These are phyloP conservation scores for Albatrellus sp. DNA, from an alignment of 1,284 basidiomycete genomes.

Conservation along the genomic window DNA sequence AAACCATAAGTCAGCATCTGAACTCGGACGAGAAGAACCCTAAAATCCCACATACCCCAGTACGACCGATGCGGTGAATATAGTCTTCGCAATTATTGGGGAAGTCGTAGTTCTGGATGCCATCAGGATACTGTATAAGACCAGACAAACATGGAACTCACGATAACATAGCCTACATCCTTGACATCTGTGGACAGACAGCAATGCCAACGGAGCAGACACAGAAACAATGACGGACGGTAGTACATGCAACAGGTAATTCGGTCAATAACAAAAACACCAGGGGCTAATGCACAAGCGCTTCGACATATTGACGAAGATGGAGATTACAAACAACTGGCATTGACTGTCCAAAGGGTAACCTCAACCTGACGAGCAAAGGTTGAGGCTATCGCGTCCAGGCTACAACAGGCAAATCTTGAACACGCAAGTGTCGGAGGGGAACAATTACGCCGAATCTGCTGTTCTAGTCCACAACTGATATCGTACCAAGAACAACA, in stretches of 20 bases:
- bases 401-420: slow-evolving; percentile 38
- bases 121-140: slow-evolving; percentile 9
- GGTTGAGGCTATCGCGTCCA: slow-evolving; percentile 30
- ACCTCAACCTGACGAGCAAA: slow-evolving; percentile 19
- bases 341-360: slow-evolving; percentile 22
- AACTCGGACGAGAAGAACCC: neutral
- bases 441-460: slow-evolving; percentile 21
- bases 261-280: slow-evolving; percentile 44
- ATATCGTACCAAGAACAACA: slow-evolving; percentile 31
- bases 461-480: slow-evolving; percentile 31
- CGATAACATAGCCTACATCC: slow-evolving; percentile 88
- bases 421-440: slow-evolving; percentile 29
- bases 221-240: slow-evolving; percentile 22
- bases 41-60: slow-evolving; percentile 41
- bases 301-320: slow-evolving; percentile 29
- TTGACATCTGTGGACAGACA: slow-evolving; percentile 67
- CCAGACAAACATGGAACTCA: slow-evolving; percentile 29
- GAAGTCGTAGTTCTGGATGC: slow-evolving; percentile 83
- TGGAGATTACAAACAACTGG: slow-evolving; percentile 24
- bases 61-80: slow-evolving; percentile 88
- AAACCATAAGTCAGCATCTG: slow-evolving; percentile 10
- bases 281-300: slow-evolving; percentile 35
- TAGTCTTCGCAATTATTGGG: slow-evolving; percentile 95
- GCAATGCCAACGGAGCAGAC: slow-evolving; percentile 15
- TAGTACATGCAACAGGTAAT: slow-evolving; percentile 14